These are phyloP conservation scores for Breviolum minutum DNA, from an alignment of 73 alveolate genomes.

Conservation along the genomic window DNA sequence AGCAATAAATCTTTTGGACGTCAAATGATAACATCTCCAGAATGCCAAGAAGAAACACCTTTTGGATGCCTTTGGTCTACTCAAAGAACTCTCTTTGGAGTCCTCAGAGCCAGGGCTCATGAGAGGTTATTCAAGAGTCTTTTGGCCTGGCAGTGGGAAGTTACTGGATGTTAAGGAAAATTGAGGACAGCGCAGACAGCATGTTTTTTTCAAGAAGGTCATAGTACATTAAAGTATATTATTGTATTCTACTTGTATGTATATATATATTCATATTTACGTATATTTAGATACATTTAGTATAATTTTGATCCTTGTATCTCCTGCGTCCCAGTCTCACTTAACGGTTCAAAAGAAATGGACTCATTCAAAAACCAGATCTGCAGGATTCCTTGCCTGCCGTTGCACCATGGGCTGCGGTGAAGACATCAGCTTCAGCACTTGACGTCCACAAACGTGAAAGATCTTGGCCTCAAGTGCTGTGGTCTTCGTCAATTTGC, in stretches of 20 bases:
- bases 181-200: background rate
- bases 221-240: background rate
- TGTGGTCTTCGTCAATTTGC: too few relatives aligned
- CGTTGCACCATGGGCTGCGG: conserved; percentile 94
- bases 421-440: conserved; percentile 60
- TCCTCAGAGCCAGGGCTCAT: background rate
- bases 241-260: background rate
- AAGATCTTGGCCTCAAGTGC: conserved; percentile 95
- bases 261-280: background rate
- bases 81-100: too few relatives aligned
- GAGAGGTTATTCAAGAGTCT: conserved; percentile 73
- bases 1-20: too few relatives aligned
- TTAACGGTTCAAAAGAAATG: background rate
- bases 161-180: background rate
- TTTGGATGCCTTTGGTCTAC: too few relatives aligned
- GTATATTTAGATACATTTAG: background rate
- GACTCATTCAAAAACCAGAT: background rate
- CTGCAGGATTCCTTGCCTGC: conserved; percentile 15
- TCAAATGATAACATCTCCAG: too few relatives aligned
- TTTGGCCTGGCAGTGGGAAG: conserved; percentile 50
- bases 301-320: background rate
- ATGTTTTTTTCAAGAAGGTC: background rate
- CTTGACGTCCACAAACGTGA: conserved; percentile 78
- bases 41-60: too few relatives aligned
- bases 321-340: background rate